Conservation (phyloP, 495 filamentous ascomycete species). For the Collariella sp. region DNA sequence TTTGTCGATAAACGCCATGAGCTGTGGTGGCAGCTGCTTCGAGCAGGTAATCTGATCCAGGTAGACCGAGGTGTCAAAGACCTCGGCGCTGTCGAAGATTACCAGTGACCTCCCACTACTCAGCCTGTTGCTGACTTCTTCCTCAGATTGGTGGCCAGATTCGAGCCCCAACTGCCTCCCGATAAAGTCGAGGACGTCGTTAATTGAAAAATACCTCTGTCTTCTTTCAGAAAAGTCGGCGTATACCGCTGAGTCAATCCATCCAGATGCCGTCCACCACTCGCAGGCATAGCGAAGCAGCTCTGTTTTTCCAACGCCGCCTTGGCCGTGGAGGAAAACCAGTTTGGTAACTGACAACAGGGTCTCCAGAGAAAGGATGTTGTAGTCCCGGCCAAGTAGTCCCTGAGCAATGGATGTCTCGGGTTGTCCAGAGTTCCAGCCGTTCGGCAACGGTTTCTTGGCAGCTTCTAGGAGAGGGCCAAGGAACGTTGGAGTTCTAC, state of each 20-base stretch:
- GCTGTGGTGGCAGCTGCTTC: background rate
- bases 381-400: background rate
- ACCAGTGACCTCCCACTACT: background rate
- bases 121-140: background rate
- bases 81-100: background rate
- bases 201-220: background rate
- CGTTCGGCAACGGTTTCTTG: background rate
- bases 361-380: background rate
- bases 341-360: background rate
- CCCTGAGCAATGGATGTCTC: background rate
- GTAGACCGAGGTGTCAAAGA: background rate
- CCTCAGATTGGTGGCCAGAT: background rate
- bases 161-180: background rate
- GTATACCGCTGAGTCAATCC: background rate
- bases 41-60: background rate
- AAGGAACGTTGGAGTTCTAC: background rate
- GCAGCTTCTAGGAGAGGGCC: background rate
- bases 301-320: background rate
- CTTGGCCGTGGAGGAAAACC: background rate
- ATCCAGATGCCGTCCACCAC: constrained; percentile 2
- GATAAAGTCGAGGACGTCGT: background rate
- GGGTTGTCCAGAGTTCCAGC: background rate
- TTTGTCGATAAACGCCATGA: background rate
- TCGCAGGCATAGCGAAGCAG: background rate
- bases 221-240: too few species aligned